Evolutionary conservation across 2,329 filamentous ascomycete genomes (phyloP), one percentile per base, ranked within the genome.

Genomic region (Stagonosporopsis cucurbitacearum): DNA sequence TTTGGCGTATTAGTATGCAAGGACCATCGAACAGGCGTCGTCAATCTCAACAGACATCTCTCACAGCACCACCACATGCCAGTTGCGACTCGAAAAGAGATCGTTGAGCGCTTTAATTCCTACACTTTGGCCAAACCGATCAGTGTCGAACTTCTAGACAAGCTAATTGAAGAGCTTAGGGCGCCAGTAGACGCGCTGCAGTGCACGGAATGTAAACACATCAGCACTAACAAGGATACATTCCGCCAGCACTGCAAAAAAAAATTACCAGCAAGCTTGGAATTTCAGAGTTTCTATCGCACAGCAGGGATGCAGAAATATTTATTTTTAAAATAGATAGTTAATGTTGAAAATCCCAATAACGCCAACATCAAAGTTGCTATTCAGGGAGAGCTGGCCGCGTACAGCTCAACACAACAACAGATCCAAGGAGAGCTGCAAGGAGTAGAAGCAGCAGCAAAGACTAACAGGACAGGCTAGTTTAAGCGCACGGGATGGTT

Each of bases 1-100:
- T 45, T 35, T 45, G 33, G 30, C 35, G n/a, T 45, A 25, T 35
- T 45, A 35, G 28, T 45, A 25, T 45, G 33, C n/a, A 45, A 8
- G 20, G 19, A 45, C 28, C 13, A 45, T 25, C 33, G 35, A 17
- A 45, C 28, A 3, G 9, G 3, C 5, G 9, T 37, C 20, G 17
- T 37, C 2, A 37, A 20, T 37, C 35, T 37, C 5, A 35, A 36
- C n/a, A 45, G 17, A 25, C n/a, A 45, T 45, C 30, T 45, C 43
- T 45, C 25, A 4, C 5, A 45, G n/a, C 17, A 37, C 17, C 17
- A 37, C 17, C n/a, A 7, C 17, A 7, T 37, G 11, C n/a, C 35
- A 9, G 17, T 17, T 37, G 17, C 17, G 20, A 20, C n/a, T 20
- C 17, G 17, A 20, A 20, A 20, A 37, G 3, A 37, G n/a, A 20